A percentile compares a stretch with the other conserved stretches of the same genome.
These are phyloP conservation scores for Acephala macrosclerotiorum DNA, from an alignment of 2,329 filamentous ascomycete species.

Conservation along the genomic window DNA sequence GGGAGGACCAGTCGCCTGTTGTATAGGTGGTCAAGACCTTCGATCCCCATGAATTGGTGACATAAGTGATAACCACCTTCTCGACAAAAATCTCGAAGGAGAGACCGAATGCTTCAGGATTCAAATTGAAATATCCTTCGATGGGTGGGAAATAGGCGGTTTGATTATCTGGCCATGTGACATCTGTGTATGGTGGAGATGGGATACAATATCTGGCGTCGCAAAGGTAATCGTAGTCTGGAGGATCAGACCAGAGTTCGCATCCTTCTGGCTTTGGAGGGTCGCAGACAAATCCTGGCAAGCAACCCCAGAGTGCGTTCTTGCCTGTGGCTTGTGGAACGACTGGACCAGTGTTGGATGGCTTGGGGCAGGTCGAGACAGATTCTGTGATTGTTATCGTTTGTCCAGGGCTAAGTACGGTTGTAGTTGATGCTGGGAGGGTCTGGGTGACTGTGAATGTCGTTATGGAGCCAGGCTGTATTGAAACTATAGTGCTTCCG, in stretches of 20 bases:
- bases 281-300: constrained; percentile 51
- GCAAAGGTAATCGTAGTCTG: constrained; percentile 48
- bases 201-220: constrained; percentile 49
- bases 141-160: constrained; percentile 60
- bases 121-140: constrained; percentile 69
- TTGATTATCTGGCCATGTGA: constrained; percentile 52
- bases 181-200: constrained; percentile 40
- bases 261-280: constrained; percentile 49
- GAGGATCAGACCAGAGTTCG: constrained; percentile 50
- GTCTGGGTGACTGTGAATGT: background rate
- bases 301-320: constrained; percentile 51
- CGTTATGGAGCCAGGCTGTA: background rate
- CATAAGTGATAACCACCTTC: constrained; percentile 47
- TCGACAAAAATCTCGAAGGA: constrained; percentile 67
- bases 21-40: constrained; percentile 50
- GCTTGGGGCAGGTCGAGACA: constrained; percentile 32
- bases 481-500: background rate
- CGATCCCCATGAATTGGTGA: constrained; percentile 31
- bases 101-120: constrained; percentile 67
- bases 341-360: constrained; percentile 35
- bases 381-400: constrained; percentile 27
- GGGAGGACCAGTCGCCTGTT: constrained; percentile 64
- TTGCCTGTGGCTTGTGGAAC: constrained; percentile 36
- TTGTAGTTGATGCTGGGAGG: constrained; percentile 5
- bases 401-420: constrained; percentile 6